Conservation (phyloP, 306 rosid genomes). For the Abrus precatorius region DNA sequence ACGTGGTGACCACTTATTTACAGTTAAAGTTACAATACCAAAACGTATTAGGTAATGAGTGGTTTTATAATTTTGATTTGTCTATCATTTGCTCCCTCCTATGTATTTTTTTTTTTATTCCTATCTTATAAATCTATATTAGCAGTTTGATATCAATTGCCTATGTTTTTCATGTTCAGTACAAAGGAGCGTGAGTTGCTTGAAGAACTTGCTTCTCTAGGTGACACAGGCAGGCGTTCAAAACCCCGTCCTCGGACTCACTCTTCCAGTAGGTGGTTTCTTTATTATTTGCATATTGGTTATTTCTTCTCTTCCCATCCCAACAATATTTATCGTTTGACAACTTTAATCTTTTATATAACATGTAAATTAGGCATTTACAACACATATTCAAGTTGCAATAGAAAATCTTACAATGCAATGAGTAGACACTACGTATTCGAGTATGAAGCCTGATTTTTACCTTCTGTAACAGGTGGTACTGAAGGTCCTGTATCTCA, state of each 20-base stretch:
- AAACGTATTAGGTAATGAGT: conserved; percentile 78
- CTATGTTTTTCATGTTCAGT: conserved; percentile 57
- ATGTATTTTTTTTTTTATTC: conserved; percentile 33
- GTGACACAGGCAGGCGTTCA: conserved; percentile 63
- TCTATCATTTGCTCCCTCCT: conserved; percentile 12
- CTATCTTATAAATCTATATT: conserved; percentile 23
- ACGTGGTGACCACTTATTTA: conserved; percentile 95
- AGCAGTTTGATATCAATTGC: conserved; percentile 42
- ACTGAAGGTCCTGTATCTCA: conserved; percentile 58
- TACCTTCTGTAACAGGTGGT: conserved; percentile 67
- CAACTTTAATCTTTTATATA: conserved; percentile 27
- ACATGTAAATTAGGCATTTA: conserved; percentile 30
- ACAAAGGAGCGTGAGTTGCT: conserved; percentile 84
- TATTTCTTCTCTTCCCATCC: conserved; percentile 2
- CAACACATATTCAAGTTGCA: conserved; percentile 27
- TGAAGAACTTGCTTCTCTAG: conserved; percentile 80
- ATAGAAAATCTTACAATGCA: conserved; percentile 21
- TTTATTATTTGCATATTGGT: conserved; percentile 36
- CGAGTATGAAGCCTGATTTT: conserved; percentile 44
- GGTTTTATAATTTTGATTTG: conserved; percentile 39
- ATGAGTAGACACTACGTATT: conserved; percentile 28
- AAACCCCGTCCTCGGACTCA: conserved; percentile 64
- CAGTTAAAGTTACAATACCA: conserved; percentile 87
- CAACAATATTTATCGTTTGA: conserved; percentile 17
- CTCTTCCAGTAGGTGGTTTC: conserved; percentile 67